These are phyloP conservation scores for Apodospora peruviana DNA, from an alignment of 495 filamentous ascomycete genomes.

Conservation along the genomic window DNA sequence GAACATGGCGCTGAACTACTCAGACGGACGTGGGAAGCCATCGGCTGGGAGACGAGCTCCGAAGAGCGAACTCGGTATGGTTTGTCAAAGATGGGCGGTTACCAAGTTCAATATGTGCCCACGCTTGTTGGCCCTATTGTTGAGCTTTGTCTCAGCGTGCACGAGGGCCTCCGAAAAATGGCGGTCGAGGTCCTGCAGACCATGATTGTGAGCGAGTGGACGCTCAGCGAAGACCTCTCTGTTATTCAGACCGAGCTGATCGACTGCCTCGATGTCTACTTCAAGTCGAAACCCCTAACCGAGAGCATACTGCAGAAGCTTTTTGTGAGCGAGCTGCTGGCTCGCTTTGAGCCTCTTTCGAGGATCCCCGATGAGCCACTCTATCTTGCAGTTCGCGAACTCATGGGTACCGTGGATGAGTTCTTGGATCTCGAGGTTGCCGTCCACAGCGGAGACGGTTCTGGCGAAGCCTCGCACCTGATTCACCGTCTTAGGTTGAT, in stretches of 20 bases:
- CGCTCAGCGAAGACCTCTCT: conserved; percentile 84
- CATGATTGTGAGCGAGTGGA: conserved; percentile 99
- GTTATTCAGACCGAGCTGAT: conserved; percentile 96
- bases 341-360: conserved; percentile 69
- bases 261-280: conserved; percentile 85
- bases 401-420: conserved; percentile 81
- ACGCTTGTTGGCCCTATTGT: conserved; percentile 86
- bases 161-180: conserved; percentile 82
- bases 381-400: conserved; percentile 66
- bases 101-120: conserved; percentile 97
- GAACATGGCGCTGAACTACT: conserved; percentile 85
- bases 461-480: conserved; percentile 68
- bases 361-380: conserved; percentile 63
- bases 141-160: conserved; percentile 89
- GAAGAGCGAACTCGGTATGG: conserved; percentile 72
- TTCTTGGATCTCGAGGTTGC: conserved; percentile 87
- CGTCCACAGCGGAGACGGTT: conserved; percentile 76
- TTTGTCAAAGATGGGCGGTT: conserved; percentile 81
- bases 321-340: conserved; percentile 80
- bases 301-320: conserved; percentile 89
- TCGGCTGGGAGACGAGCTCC: conserved; percentile 86
- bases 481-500: conserved; percentile 86
- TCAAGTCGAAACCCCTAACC: conserved; percentile 80
- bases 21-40: conserved; percentile 83
- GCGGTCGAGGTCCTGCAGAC: conserved; percentile 91